Evolutionary conservation across 495 filamentous ascomycete genomes (phyloP).

Genomic region (Cudoniella acicularis): DNA sequence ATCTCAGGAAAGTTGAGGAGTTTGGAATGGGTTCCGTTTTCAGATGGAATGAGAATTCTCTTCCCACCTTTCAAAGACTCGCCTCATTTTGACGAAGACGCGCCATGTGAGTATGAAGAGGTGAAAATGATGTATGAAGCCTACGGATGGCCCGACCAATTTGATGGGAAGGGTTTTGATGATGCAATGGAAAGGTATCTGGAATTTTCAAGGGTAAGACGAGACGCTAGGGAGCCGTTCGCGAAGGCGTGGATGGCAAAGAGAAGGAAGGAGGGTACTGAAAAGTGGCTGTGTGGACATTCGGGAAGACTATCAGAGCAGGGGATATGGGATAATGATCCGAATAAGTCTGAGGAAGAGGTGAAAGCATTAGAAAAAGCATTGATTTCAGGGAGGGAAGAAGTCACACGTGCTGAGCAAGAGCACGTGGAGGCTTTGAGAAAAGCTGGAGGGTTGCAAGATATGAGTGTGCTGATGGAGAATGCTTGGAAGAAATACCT

Average conservation of each 20-base stretch:
- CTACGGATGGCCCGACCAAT: constrained; percentile 6
- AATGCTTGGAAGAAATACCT: constrained; percentile 3
- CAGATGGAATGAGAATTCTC: not conserved
- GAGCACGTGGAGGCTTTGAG: not conserved
- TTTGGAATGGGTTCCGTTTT: constrained; percentile 9
- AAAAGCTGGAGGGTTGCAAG: not conserved
- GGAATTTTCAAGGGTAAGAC: not conserved
- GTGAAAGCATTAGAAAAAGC: not conserved
- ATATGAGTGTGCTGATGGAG: not conserved
- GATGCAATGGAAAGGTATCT: not conserved
- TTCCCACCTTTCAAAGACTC: not conserved
- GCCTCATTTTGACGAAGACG: not conserved
- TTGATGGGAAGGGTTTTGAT: constrained; percentile 3
- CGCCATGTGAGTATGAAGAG: not conserved
- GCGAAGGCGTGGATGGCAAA: not conserved
- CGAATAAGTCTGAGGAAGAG: not conserved
- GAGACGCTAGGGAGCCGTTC: not conserved
- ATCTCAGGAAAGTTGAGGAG: not conserved
- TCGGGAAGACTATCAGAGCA: not conserved
- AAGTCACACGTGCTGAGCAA: not conserved
- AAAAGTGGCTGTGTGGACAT: not conserved
- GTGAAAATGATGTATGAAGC: constrained; percentile 1
- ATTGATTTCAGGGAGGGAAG: not conserved
- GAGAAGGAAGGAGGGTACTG: not conserved
- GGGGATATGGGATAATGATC: constrained; percentile 3